Base-by-base conservation (phyloP, 2,329 filamentous ascomycete species). In the Akanthomyces dipterigenus region DNA sequence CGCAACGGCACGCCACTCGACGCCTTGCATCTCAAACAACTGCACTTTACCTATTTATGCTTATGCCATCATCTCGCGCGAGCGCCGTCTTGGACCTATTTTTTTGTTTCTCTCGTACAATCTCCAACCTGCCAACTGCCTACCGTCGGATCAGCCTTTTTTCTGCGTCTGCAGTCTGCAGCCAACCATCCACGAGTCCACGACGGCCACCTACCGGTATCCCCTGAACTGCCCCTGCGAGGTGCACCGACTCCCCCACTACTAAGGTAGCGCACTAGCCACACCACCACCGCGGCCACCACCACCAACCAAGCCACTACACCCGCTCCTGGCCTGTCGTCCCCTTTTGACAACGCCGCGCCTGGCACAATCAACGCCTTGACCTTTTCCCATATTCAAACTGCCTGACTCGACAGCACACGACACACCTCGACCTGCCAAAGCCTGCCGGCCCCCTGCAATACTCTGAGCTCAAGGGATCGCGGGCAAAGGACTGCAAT, bases 251-350 rank as follows among this genome's bases (percentile, higher is more conserved):
- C 36, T 20, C 45, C 55, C 43, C 54, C 50, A 16, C 50, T 22
- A 36, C 43, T 5, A n/a, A n/a, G n/a, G 7, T 38, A 58, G 49
- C 42, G 48, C 49, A 55, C 51, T 49, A 54, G 50, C 49, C 49
- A 54, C 58, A 60, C 59, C 65, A 63, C 54, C 42, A 48, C 40
- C n/a, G n/a, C n/a, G n/a, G n/a, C n/a, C 58, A 60, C 59, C 65
- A 63, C 54, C 42, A 48, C 40, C n/a, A 50, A 12, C 14, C 22
- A 28, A 53, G 49, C 31, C 31, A 53, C 28, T 38, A 20, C 36
- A 18, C 38, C 55, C 26, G 56, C 56, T 34, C 31, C 31, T 38
- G 20, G 53, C 43, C 55, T 51, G 59, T 48, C 43, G 51, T 55
- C 42, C 36, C 59, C 59, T 50, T 61, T 61, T 48, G 59, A 59